phyloP scores from a whole-genome alignment of 1,139 yeast species.

The Magnusiomyces magnusii region DNA sequence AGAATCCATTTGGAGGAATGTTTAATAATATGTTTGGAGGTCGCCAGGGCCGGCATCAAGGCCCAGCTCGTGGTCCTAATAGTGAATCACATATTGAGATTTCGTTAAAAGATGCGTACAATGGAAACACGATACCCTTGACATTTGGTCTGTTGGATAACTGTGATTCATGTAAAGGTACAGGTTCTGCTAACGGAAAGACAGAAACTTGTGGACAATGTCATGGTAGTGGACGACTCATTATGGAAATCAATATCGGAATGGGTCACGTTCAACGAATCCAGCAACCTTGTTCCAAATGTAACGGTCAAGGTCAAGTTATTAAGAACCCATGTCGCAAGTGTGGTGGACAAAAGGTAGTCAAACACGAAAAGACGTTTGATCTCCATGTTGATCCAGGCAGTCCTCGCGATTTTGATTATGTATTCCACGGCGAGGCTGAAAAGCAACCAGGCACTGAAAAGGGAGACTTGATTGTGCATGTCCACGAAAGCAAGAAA shows the following conservation, averaged over 20 bases:
- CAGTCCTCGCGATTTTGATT: conserved; percentile 49
- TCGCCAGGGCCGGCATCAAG: conserved; percentile 40
- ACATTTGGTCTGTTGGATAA: conserved; percentile 61
- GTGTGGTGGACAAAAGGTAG: conserved; percentile 68
- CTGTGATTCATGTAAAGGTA: conserved; percentile 72
- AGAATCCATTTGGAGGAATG: conserved; percentile 43
- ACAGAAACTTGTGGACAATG: conserved; percentile 59
- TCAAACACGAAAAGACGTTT: conserved; percentile 48
- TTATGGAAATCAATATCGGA: conserved; percentile 69
- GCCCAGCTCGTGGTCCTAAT: conserved; percentile 50
- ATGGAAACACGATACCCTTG: conserved; percentile 57
- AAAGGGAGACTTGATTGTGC: conserved; percentile 70
- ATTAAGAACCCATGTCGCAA: conserved; percentile 55
- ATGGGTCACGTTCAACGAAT: conserved; percentile 88
- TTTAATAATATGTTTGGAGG: conserved; percentile 75
- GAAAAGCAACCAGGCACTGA: conserved; percentile 75
- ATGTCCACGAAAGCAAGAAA: conserved; percentile 38
- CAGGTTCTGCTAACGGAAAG: conserved; percentile 76
- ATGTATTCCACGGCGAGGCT: conserved; percentile 66
- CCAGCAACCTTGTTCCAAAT: conserved; percentile 68
- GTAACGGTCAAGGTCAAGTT: conserved; percentile 68
- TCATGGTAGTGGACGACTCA: conserved; percentile 62
- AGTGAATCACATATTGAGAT: conserved; percentile 51
- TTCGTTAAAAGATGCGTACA: conserved; percentile 57
- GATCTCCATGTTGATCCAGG: conserved; percentile 66